Evolutionary conservation across 495 filamentous ascomycete genomes (phyloP).

Genomic region (Acidomyces sp.): DNA sequence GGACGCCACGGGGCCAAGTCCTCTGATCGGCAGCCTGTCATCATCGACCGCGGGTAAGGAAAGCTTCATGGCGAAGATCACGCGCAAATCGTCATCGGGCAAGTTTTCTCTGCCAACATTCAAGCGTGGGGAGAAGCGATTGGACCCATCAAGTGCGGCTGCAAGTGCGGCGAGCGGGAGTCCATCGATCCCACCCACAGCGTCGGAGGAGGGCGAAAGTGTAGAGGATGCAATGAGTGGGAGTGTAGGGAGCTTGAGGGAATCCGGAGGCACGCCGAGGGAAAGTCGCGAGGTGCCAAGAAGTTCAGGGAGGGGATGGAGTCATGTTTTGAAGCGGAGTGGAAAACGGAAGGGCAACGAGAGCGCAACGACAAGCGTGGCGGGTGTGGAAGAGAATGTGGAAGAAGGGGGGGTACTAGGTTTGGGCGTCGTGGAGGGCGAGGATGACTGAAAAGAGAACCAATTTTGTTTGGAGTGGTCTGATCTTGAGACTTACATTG

Average conservation of each 20-base stretch:
- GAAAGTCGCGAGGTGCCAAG: constrained; percentile 6
- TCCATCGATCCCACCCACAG: not conserved
- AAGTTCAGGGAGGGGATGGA: constrained; percentile 12
- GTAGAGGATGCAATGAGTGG: constrained; percentile 10
- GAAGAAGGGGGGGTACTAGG: too few species aligned
- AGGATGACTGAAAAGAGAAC: too few species aligned
- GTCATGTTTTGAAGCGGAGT: constrained; percentile 13
- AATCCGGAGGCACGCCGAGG: constrained; percentile 1
- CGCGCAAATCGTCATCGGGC: constrained; percentile 25
- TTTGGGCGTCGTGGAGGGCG: too few species aligned
- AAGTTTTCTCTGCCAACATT: constrained; percentile 26
- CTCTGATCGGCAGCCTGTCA: not conserved
- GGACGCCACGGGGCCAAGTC: constrained; percentile 2
- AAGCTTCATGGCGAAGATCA: constrained; percentile 30
- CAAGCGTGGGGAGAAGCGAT: constrained; percentile 17
- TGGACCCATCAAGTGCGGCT: constrained; percentile 2
- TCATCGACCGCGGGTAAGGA: constrained; percentile 17
- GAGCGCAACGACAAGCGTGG: too few species aligned
- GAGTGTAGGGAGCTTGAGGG: constrained; percentile 9
- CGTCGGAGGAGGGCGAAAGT: constrained; percentile 21
- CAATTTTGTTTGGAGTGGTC: too few species aligned
- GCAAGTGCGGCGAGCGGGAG: not conserved
- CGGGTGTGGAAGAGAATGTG: too few species aligned
- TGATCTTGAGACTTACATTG: too few species aligned
- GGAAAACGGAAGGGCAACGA: constrained; percentile 7